These are phyloP conservation scores for Elsinoe perseae DNA, from an alignment of 2,329 filamentous ascomycete genomes.

Conservation along the genomic window DNA sequence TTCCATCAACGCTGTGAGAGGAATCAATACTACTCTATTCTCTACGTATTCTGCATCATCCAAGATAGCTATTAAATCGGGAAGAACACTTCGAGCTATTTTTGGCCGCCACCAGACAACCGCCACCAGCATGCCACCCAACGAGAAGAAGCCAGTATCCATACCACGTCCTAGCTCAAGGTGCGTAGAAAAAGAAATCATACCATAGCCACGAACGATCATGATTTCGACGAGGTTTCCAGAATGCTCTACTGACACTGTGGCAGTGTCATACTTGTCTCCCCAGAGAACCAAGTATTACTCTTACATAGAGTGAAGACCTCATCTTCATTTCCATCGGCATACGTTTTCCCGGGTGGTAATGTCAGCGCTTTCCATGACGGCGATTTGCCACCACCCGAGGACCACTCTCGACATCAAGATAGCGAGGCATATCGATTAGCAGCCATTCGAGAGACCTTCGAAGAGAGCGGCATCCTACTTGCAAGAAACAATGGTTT, in stretches of 20 bases:
- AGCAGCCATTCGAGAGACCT: slow-evolving; percentile 81
- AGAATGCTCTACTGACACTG: not conserved
- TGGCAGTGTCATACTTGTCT: slow-evolving; percentile 70
- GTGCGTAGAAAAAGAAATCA: slow-evolving; percentile 30
- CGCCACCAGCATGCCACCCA: slow-evolving; percentile 9
- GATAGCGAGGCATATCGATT: slow-evolving; percentile 70
- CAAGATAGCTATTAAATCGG: not conserved
- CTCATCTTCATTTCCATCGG: slow-evolving; percentile 77
- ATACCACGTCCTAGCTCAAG: slow-evolving; percentile 58
- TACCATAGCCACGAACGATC: too few species aligned
- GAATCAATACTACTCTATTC: not conserved
- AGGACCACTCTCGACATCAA: slow-evolving; percentile 52
- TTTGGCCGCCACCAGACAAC: not conserved
- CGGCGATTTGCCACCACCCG: slow-evolving; percentile 47
- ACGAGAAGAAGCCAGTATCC: slow-evolving; percentile 33
- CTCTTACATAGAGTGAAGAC: slow-evolving; percentile 79
- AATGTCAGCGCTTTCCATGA: slow-evolving; percentile 74
- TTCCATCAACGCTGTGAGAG: not conserved
- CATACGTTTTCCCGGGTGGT: slow-evolving; percentile 92
- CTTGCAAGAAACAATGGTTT: slow-evolving; percentile 52
- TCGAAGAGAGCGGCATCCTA: slow-evolving; percentile 89
- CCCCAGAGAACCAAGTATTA: slow-evolving; percentile 77
- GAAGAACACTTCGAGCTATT: not conserved
- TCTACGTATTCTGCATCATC: too few species aligned
- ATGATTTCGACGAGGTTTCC: not conserved